Conservation (phyloP, 345 rosid species). For the Fremontodendron californicum region DNA sequence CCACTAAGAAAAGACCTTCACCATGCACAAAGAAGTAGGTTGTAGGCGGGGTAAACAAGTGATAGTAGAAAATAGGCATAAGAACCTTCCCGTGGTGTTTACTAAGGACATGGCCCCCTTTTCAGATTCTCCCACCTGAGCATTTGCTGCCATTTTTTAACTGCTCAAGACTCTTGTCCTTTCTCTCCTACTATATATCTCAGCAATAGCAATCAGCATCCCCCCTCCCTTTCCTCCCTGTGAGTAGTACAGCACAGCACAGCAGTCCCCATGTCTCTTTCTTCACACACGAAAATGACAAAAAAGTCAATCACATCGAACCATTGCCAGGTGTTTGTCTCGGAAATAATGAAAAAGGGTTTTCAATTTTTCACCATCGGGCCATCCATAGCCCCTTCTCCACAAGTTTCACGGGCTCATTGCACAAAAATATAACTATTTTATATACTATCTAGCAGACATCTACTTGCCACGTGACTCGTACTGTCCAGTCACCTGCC, state of each 20-base stretch:
- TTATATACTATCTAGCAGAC: neutral
- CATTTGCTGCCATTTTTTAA: neutral
- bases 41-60: neutral
- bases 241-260: neutral
- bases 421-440: neutral
- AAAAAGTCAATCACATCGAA: neutral
- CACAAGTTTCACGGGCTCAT: conserved; percentile 6
- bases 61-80: neutral
- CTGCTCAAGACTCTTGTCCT: neutral
- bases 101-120: neutral
- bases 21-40: neutral
- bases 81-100: conserved; percentile 4
- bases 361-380: neutral
- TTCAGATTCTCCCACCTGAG: neutral
- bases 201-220: neutral
- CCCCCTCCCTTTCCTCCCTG: neutral
- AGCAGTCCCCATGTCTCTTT: neutral
- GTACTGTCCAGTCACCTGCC: neutral
- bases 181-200: neutral
- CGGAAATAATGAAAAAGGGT: neutral
- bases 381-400: neutral
- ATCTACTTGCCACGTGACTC: conserved; percentile 10
- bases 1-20: neutral
- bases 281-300: neutral
- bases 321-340: neutral